phyloP scores from a whole-genome alignment of 108 stramenopile species.

The Cyclotella sp. region DNA sequence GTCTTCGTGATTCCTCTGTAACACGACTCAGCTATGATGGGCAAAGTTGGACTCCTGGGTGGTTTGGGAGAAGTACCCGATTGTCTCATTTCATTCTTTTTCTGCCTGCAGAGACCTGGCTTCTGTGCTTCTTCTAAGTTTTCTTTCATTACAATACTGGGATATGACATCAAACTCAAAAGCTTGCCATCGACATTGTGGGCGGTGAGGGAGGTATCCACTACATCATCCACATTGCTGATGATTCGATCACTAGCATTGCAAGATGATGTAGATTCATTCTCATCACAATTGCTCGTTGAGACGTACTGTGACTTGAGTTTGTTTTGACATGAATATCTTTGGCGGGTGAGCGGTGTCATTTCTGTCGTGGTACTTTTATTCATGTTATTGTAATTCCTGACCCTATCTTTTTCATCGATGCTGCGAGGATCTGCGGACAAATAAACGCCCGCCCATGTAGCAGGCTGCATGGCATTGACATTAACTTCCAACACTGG shows the following conservation, averaged over 20 bases:
- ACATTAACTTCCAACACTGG: constrained; percentile 1
- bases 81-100: neutral
- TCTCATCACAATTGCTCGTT: too few relatives aligned
- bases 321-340: neutral
- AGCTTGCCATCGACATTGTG: too few relatives aligned
- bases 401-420: neutral
- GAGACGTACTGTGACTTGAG: neutral
- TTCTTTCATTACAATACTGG: neutral
- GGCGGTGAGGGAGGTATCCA: too few relatives aligned
- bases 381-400: neutral
- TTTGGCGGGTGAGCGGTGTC: neutral
- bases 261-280: too few relatives aligned
- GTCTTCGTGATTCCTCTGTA: neutral
- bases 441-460: neutral
- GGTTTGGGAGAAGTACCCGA: neutral
- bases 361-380: neutral
- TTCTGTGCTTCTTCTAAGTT: neutral
- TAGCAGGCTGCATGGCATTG: neutral
- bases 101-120: neutral
- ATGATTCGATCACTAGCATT: too few relatives aligned
- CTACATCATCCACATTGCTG: too few relatives aligned
- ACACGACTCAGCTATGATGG: neutral
- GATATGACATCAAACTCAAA: too few relatives aligned
- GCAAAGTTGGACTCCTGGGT: neutral
- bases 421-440: neutral